phyloP scores from a whole-genome alignment of 257 asterid species.

The Fraxinus pennsylvanica region DNA sequence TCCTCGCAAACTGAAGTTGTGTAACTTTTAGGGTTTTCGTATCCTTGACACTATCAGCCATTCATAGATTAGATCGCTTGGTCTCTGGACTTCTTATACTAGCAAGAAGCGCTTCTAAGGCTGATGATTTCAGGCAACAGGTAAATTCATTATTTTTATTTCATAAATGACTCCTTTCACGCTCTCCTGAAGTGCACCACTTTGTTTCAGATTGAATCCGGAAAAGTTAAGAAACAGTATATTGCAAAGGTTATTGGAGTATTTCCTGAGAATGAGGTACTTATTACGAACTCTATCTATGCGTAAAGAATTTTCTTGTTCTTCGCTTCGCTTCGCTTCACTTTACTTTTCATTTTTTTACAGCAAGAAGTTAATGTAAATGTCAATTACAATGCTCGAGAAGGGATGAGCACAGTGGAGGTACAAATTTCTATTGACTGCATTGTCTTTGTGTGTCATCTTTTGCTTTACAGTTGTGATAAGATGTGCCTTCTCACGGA shows the following conservation, averaged over 20 bases:
- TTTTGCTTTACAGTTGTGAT: not conserved
- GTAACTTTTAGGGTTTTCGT: slow-evolving; percentile 16
- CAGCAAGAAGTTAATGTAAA: slow-evolving; percentile 85
- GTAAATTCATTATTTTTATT: slow-evolving; percentile 30
- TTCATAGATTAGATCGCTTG: slow-evolving; percentile 93
- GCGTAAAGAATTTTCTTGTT: slow-evolving; percentile 7
- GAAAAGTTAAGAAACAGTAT: slow-evolving; percentile 79
- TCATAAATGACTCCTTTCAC: not conserved
- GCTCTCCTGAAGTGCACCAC: slow-evolving; percentile 9
- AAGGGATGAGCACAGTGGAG: slow-evolving; percentile 81
- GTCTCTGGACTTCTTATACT: slow-evolving; percentile 97
- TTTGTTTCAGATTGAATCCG: slow-evolving; percentile 75
- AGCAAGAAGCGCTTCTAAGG: slow-evolving; percentile 85
- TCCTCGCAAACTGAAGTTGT: slow-evolving; percentile 15
- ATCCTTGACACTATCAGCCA: slow-evolving; percentile 71
- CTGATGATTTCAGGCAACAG: slow-evolving; percentile 91
- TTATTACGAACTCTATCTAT: slow-evolving; percentile 9
- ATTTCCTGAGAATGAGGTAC: slow-evolving; percentile 90
- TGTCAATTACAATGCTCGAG: slow-evolving; percentile 73
- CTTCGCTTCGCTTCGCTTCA: slow-evolving; percentile 9
- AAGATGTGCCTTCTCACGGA: not conserved
- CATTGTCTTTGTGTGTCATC: slow-evolving; percentile 6
- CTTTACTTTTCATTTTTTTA: slow-evolving; percentile 21
- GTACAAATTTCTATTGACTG: slow-evolving; percentile 32
- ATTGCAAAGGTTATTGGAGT: slow-evolving; percentile 82